Conservation (phyloP, 345 rosid species). For the Passiflora organensis region DNA sequence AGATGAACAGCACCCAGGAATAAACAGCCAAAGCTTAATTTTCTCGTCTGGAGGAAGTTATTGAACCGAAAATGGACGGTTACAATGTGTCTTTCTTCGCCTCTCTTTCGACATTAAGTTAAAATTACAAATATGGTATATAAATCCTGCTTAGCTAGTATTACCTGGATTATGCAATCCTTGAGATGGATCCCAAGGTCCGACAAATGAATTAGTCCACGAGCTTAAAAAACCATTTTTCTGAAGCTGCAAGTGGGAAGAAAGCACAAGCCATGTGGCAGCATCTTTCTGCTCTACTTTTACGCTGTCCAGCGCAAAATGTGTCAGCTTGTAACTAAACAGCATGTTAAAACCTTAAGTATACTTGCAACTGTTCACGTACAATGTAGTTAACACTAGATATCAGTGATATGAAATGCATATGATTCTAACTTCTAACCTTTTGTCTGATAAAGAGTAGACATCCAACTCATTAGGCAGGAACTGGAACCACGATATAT, state of each 20-base stretch:
- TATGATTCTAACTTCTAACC: constrained; percentile 35
- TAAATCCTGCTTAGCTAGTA: constrained; percentile 7
- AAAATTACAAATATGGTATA: too few relatives aligned
- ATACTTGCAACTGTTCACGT: too few relatives aligned
- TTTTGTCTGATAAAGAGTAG: constrained; percentile 56
- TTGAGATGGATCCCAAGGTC: constrained; percentile 99
- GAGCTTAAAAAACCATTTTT: constrained; percentile 81
- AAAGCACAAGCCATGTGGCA: constrained; percentile 74
- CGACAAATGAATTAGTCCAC: constrained; percentile 99
- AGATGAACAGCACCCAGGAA: constrained; percentile 74
- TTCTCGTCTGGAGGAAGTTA: constrained; percentile 64
- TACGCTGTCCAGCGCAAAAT: constrained; percentile 39
- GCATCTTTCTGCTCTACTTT: constrained; percentile 82
- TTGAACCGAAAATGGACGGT: constrained; percentile 1
- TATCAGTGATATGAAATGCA: not conserved
- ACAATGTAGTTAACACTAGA: too few relatives aligned
- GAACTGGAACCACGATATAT: constrained; percentile 94
- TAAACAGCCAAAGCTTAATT: constrained; percentile 98
- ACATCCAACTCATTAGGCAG: constrained; percentile 83
- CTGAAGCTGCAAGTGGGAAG: constrained; percentile 83
- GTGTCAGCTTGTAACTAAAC: too few relatives aligned
- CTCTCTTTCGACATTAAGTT: not conserved
- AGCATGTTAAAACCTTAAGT: too few relatives aligned
- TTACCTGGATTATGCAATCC: constrained; percentile 97
- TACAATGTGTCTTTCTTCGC: not conserved